Evolutionary conservation across 768 basidiomycete species (phyloP), one percentile per base, ranked within the genome.

Genomic region (Boletus insuetus): DNA sequence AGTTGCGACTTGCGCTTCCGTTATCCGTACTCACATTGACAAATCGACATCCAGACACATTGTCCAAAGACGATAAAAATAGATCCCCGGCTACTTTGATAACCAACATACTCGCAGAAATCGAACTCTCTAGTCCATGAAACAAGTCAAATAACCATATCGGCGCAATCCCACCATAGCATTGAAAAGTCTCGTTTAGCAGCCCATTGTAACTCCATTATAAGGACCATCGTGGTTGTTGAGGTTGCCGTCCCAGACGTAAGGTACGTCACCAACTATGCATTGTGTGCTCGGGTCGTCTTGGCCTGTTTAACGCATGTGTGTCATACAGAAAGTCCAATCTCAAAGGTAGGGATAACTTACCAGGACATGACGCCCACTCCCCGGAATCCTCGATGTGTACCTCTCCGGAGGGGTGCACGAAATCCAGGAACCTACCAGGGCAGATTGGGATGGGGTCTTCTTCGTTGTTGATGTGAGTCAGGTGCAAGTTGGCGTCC

Each of bases 281-380:
- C 58, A 65, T 53, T 76, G 64, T 3, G 44, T 57, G 56, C 76
- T 81, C 6, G 76, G 61, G 62, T 88, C 87, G 56, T 89, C 87
- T 54, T 86, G 79, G 5, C 85, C 65, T 66, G n/a, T 62, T 51
- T 4, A 17, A 48, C 14, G 12, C 2, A 11, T 17, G 22, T 17
- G 12, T 17, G 5, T 40, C 38, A 8, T 53, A 16, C n/a, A 56
- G 17, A 45, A 47, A 40, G 37, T 11, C 8, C 3, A 9, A 3
- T 11, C 13, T 13, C 8, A 6, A 51, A 17, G 1, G 16, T 12
- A 32, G 8, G 29, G 24, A 34, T 2, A 35, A 51, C 42, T 29
- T 37, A 76, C 83, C 82, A 6, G 83, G 77, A 58, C 86, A 88
- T 8, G 69, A 54, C 20, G 75, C 67, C 85, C 86, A 89, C 17